These are phyloP conservation scores for Trifolium pratense DNA, from an alignment of 306 rosid genomes.

Conservation along the genomic window DNA sequence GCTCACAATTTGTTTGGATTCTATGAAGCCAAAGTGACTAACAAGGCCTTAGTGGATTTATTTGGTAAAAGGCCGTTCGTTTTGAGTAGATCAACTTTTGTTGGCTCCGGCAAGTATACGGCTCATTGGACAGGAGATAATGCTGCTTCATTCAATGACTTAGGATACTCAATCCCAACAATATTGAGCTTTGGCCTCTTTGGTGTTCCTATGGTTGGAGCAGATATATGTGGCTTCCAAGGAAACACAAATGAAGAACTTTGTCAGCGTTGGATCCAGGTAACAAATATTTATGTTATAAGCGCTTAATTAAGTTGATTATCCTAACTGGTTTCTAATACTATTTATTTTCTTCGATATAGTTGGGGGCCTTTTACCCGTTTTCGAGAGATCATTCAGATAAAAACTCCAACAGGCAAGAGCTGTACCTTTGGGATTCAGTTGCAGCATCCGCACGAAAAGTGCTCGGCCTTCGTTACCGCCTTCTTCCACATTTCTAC, in stretches of 20 bases:
- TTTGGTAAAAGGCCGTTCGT: constrained; percentile 87
- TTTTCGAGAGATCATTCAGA: constrained; percentile 87
- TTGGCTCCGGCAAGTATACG: constrained; percentile 83
- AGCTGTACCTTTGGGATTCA: constrained; percentile 88
- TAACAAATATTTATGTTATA: constrained; percentile 37
- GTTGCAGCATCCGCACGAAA: constrained; percentile 82
- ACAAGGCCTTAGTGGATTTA: constrained; percentile 55
- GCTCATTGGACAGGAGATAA: constrained; percentile 99
- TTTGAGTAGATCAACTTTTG: constrained; percentile 83
- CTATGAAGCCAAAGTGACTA: constrained; percentile 67
- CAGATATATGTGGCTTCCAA: constrained; percentile 86
- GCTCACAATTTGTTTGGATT: constrained; percentile 80
- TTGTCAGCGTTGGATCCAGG: constrained; percentile 95
- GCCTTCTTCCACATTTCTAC: constrained; percentile 85
- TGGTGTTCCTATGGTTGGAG: constrained; percentile 95
- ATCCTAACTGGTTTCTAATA: not conserved
- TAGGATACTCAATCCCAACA: constrained; percentile 73
- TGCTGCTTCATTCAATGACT: constrained; percentile 82
- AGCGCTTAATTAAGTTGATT: too few species aligned
- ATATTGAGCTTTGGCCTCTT: constrained; percentile 76
- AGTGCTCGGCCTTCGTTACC: constrained; percentile 82
- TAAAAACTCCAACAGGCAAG: constrained; percentile 53
- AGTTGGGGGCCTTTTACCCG: constrained; percentile 95
- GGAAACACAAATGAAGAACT: constrained; percentile 80
- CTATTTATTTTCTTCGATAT: constrained; percentile 28